phyloP scores from a whole-genome alignment of 1,139 yeast genomes.

The Hemisphaericaspora subhashii region DNA sequence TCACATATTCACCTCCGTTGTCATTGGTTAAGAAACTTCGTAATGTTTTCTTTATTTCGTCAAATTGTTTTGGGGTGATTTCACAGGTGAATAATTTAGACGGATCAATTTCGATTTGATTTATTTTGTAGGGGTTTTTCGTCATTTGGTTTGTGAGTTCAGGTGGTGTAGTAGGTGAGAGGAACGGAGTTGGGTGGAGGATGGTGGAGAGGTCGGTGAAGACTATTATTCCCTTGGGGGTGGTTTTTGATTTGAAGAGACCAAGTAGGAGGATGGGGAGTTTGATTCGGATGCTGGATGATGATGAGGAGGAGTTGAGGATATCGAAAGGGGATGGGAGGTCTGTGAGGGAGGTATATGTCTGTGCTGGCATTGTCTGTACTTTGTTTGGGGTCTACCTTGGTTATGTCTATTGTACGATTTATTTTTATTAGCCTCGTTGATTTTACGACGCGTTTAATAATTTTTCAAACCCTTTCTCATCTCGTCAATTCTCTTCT shows the following conservation, averaged over 20 bases:
- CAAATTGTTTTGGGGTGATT: neutral
- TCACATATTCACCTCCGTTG: neutral
- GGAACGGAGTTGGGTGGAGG: neutral
- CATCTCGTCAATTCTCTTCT: neutral
- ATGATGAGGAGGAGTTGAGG: neutral
- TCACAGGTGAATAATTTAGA: neutral
- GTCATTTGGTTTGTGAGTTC: neutral
- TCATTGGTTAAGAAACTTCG: neutral
- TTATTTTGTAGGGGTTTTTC: neutral
- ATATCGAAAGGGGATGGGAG: too few species aligned
- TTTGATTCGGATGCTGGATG: neutral
- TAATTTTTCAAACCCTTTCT: neutral
- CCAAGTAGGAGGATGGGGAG: slow-evolving; percentile 1
- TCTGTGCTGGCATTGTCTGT: neutral
- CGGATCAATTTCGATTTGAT: neutral
- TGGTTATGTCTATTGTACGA: too few species aligned
- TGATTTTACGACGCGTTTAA: neutral
- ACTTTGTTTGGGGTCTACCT: neutral
- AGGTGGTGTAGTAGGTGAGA: neutral
- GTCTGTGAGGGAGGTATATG: neutral
- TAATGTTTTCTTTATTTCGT: neutral
- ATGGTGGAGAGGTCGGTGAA: neutral
- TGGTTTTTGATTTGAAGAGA: neutral
- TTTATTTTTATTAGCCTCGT: too few species aligned
- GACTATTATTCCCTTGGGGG: neutral